Conservation (phyloP, 192 early-diverging fungal genomes). For the Coemansia sp. region DNA sequence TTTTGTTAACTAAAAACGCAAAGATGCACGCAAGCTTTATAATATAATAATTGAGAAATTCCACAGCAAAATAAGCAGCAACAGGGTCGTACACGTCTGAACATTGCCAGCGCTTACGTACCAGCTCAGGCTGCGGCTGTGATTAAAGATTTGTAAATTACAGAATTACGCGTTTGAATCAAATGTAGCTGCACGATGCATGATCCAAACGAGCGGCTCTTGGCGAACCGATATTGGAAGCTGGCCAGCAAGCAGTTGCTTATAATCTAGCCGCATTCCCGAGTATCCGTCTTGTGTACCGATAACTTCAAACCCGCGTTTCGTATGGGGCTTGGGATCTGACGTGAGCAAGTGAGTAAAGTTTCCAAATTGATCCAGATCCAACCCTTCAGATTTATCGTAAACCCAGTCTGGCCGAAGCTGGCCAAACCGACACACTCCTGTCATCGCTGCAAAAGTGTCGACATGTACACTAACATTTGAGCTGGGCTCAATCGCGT, state of each 20-base stretch:
- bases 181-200: no score
- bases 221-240: slow-evolving; percentile 8
- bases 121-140: not conserved
- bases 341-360: slow-evolving; percentile 43
- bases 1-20: slow-evolving; percentile 7
- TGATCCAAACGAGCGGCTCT: slow-evolving; percentile 24
- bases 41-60: not conserved
- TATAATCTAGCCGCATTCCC: not conserved
- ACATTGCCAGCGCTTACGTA: not conserved
- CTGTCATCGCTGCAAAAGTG: slow-evolving; percentile 75
- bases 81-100: no score
- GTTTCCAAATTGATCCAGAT: slow-evolving; percentile 20
- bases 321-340: slow-evolving; percentile 13
- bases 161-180: no score
- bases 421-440: slow-evolving; percentile 77
- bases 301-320: slow-evolving; percentile 17
- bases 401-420: slow-evolving; percentile 60
- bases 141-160: no score
- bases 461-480: slow-evolving; percentile 66
- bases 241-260: not conserved
- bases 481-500: slow-evolving; percentile 48
- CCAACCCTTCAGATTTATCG: slow-evolving; percentile 62
- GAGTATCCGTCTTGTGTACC: slow-evolving; percentile 26
- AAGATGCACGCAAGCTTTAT: not conserved
- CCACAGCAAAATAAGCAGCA: no score